phyloP scores from a whole-genome alignment of 2,329 filamentous ascomycete genomes.

The Mariannaea sp. region DNA sequence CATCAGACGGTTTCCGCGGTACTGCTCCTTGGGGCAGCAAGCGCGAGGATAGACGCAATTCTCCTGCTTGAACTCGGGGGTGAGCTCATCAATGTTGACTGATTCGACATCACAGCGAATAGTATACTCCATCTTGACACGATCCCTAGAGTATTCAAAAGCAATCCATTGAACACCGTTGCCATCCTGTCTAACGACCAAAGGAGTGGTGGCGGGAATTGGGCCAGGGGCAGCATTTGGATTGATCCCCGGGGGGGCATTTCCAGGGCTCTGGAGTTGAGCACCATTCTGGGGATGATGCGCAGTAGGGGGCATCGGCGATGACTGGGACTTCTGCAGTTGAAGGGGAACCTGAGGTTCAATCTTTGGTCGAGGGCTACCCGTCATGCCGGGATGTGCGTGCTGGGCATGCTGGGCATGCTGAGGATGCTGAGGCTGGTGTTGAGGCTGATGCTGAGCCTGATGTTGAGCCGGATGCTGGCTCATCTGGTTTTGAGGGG shows the following conservation, averaged over 20 bases:
- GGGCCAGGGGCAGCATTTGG: conserved; percentile 92
- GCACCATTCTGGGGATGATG: conserved; percentile 46
- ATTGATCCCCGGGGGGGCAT: conserved; percentile 63
- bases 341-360: conserved; percentile 65
- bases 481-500: conserved; percentile 61
- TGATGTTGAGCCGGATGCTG: conserved; percentile 64
- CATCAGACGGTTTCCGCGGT: conserved; percentile 90
- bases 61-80: conserved; percentile 91
- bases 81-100: conserved; percentile 85
- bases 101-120: conserved; percentile 98
- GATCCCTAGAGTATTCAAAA: conserved; percentile 95
- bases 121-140: conserved; percentile 99
- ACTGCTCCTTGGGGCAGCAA: conserved; percentile 93
- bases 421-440: conserved; percentile 43
- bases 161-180: conserved; percentile 99
- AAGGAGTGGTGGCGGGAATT: conserved; percentile 92
- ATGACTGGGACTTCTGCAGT: conserved; percentile 60
- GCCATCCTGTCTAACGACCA: conserved; percentile 91
- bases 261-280: conserved; percentile 47
- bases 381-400: conserved; percentile 60
- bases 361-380: conserved; percentile 67
- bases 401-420: conserved; percentile 50
- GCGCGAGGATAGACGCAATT: conserved; percentile 98
- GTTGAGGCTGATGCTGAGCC: conserved; percentile 45
- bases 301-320: conserved; percentile 46